Evolutionary conservation across 2,329 filamentous ascomycete species (phyloP), one percentile per base, ranked within the genome.

Genomic region (Laburnicola sp.): DNA sequence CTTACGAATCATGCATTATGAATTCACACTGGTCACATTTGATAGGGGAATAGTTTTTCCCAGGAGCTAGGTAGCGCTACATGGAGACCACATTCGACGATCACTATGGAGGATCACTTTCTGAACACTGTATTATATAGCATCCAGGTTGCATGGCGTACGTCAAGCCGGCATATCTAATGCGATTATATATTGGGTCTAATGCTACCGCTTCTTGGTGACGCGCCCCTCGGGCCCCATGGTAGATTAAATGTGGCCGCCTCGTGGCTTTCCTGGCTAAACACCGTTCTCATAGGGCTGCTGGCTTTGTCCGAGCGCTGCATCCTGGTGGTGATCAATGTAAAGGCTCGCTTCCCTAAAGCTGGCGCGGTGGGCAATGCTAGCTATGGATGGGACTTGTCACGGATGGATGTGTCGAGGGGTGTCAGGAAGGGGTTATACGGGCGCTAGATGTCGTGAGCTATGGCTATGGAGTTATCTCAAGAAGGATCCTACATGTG

Each of bases 1-100:
- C 16, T 49, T 47, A 58, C 32, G 55, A 60, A 22, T 58, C 43
- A 59, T 57, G 56, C 45, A 42, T 57, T 34, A 61, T 46, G 58
- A 59, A 37, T 16, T 25, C 11, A 34, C 21, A 34, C 43, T 6
- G 11, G n/a, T 6, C 10, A 26, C 39, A 42, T 42, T 9, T 16
- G 16, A 16, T 16, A 16, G 16, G 16, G 16, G 16, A 16, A 16
- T 16, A 16, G 16, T 16, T 16, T 16, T 16, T 16, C 16, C 16
- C 16, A 16, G 8, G 16, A 8, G 35, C 9, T 10, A 21, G 35
- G 35, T 10, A 36, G 25, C 31, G 22, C 10, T 35, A 25, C 34
- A 22, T 31, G 30, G 43, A 25, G 43, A 37, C 16, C 16, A 16
- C 16, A 16, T 6, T 37, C 8, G 8, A 11, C 6, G 35, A 37